Evolutionary conservation across 805 yeast genomes (phyloP).

Genomic region (Pichia ethanolica): DNA sequence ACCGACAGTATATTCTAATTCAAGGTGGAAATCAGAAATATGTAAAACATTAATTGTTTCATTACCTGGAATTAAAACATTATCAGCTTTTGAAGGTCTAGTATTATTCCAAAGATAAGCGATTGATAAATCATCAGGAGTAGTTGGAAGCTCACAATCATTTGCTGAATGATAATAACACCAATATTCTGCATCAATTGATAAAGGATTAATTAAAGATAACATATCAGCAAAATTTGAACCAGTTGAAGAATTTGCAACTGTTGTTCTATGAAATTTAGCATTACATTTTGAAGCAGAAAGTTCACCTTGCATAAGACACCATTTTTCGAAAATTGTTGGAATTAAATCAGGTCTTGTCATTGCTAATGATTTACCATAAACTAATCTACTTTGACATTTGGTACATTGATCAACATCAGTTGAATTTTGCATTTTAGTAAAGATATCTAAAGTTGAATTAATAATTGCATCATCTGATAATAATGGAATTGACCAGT

Average conservation of each 20-base stretch:
- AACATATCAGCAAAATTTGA: conserved; percentile 46
- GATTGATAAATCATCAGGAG: conserved; percentile 39
- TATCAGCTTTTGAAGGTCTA: conserved; percentile 35
- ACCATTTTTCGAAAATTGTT: conserved; percentile 36
- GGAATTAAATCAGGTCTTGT: conserved; percentile 37
- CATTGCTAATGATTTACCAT: conserved; percentile 33
- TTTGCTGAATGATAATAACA: conserved; percentile 45
- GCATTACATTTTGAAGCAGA: conserved; percentile 24
- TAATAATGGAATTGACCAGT: conserved; percentile 4
- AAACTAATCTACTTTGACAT: conserved; percentile 29
- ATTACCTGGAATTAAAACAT: conserved; percentile 31
- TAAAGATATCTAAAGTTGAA: conserved; percentile 3
- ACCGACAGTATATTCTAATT: conserved; percentile 46
- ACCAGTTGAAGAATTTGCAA: conserved; percentile 30
- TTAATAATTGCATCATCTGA: conserved; percentile 6
- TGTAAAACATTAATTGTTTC: conserved; percentile 56
- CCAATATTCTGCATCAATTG: conserved; percentile 52
- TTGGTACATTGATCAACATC: conserved; percentile 22
- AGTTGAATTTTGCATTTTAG: conserved; percentile 8
- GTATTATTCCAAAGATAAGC: conserved; percentile 35
- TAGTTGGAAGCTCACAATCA: conserved; percentile 46
- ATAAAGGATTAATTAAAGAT: conserved; percentile 42
- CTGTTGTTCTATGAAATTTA: conserved; percentile 32
- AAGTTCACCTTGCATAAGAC: conserved; percentile 28
- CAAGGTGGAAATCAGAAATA: conserved; percentile 58